Base-by-base conservation (phyloP, 371 early-diverging fungal species). In the Umbelopsis sp. region DNA sequence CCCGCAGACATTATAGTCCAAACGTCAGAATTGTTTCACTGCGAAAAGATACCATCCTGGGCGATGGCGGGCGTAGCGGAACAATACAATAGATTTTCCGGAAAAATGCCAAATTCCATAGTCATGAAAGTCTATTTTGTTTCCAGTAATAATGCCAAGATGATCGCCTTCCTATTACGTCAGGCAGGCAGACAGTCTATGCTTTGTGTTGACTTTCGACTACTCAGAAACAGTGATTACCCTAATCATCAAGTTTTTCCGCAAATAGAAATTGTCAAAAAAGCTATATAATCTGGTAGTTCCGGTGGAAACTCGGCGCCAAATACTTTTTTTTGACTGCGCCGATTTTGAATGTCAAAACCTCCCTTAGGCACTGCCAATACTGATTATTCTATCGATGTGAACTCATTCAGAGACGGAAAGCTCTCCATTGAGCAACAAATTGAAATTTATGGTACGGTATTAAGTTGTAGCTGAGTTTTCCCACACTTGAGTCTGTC, bases 351-450 rank as follows among this genome's bases (percentile, higher is more conserved):
- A 57, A 65, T 65, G 65, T 65, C 65, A 32, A 65, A 65, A 65
- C 65, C 65, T 51, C 65, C 65, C 48, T 29, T 64, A 48, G 65
- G 51, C 38, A 6, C 65, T 51, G 48, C 57, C 57, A 35, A 57
- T 32, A 57, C 57, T 57, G 57, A 57, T 8, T 57, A 57, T 57
- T 57, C 71, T 50, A 76, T 79, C 63, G 82, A 80, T 67, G 69
- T 81, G 68, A 69, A 74, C 41, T 76, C 81, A 44, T 44, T 74
- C 38, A 69, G 71, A 67, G 92, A 92, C 68, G 92, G 92, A 51
- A 88, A 87, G 78, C 83, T 82, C 24, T 90, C 90, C 9, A 81
- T 92, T 63, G 92, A 92, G 72, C 94, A 94, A 72, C 96, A 95
- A 76, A 87, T 96, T 51, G 92, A 91, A 75, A 90, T 93, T 57